Percentiles rank a stretch among this genome's conserved stretches.
phyloP scores from a whole-genome alignment of 2,329 filamentous ascomycete genomes.

The Pseudogymnoascus sp. region DNA sequence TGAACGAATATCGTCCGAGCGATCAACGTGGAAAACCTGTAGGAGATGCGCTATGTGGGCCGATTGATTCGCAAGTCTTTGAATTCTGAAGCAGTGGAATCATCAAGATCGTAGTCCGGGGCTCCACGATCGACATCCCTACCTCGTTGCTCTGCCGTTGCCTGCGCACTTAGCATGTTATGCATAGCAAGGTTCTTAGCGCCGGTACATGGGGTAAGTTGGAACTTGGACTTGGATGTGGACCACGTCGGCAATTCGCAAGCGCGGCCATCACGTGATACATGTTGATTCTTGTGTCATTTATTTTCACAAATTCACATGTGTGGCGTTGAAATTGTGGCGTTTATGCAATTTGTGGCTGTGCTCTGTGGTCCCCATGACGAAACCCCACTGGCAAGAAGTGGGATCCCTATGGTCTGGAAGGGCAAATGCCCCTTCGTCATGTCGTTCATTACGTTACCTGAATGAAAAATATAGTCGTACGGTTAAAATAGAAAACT shows the following conservation, averaged over 20 bases:
- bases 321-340: neutral
- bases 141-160: neutral
- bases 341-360: neutral
- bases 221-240: constrained; percentile 5
- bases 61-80: neutral
- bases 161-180: neutral
- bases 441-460: neutral
- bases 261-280: neutral
- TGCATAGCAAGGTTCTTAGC: constrained; percentile 1
- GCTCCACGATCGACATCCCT: neutral
- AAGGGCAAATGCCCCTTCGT: neutral
- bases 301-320: neutral
- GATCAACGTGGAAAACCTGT: neutral
- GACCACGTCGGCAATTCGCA: neutral
- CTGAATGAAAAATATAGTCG: neutral
- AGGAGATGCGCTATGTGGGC: neutral
- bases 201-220: neutral
- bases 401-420: neutral
- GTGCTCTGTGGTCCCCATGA: neutral
- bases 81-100: neutral
- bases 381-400: neutral
- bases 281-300: neutral
- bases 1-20: neutral
- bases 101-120: neutral
- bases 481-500: neutral